Evolutionary conservation across 306 rosid genomes (phyloP), one percentile per base, ranked within the genome.

Genomic region (Herpetospermum pedunculosum): DNA sequence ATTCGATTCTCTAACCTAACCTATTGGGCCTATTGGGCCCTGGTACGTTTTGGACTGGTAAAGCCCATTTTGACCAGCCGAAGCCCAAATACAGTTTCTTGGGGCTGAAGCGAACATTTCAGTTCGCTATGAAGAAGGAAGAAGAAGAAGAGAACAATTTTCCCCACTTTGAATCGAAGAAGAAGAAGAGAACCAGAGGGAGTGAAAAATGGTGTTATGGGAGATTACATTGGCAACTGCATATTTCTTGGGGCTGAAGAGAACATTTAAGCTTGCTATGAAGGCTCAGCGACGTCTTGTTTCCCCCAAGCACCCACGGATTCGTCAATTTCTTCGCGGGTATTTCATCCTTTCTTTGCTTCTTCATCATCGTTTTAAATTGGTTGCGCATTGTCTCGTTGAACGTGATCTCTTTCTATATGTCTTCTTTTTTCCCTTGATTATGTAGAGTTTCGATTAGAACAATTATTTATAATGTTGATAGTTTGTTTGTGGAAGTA

Each of bases 191-290:
- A 26, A 69, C 9, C 38, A 26, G 2, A 69, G 38, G 1, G 12
- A 67, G 72, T 28, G 32, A 67, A n/a, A n/a, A 74, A 90, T 94
- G 99, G 99, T 94, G 86, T 81, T 94, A 21, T 94, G 96, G 99
- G 97, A 94, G 86, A 87, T 94, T 78, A 82, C 99, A 18, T 74
- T 91, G 41, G 97, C 83, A 59, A 91, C 97, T 41, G 95, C 99
- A 12, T 94, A 91, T 83, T 94, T 94, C 79, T 44, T 94, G 84
- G 99, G 99, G 14, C 81, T 94, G 29, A 83, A 85, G 76, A 90
- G 97, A 71, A 87, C 99, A 0, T 91, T 85, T 58, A 84, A 80
- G 70, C 88, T 89, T 12, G 97, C 88, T 73, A 72, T 89, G 52
- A 89, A 70, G 88, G 81, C 84, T 85, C 95, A 94, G 50, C 90